These are phyloP conservation scores for Alternaria angustiovoidea DNA, from an alignment of 2,329 filamentous ascomycete species.

Conservation along the genomic window DNA sequence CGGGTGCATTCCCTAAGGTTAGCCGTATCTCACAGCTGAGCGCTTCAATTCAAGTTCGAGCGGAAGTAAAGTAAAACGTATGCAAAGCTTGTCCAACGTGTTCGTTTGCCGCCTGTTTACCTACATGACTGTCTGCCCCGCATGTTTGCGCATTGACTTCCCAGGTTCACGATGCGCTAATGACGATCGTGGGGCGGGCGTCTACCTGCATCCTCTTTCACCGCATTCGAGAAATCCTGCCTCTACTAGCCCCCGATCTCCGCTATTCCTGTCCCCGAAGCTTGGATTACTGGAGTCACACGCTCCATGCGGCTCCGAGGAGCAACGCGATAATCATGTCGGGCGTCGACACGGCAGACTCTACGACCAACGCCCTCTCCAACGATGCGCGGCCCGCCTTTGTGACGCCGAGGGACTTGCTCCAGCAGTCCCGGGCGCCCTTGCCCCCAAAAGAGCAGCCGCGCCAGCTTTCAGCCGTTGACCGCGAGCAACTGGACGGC, in stretches of 20 bases:
- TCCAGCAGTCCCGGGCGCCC: constrained; percentile 23
- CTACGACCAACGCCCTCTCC: constrained; percentile 27
- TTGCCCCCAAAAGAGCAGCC: constrained; percentile 41
- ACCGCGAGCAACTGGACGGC: constrained; percentile 80
- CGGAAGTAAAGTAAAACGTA: neutral
- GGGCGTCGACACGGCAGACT: constrained; percentile 46
- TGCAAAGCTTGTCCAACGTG: neutral
- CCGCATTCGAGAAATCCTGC: constrained; percentile 18
- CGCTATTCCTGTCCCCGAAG: constrained; percentile 15
- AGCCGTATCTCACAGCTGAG: constrained; percentile 6
- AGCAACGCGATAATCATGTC: constrained; percentile 50
- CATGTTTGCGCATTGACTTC: constrained; percentile 21
- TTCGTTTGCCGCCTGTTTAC: neutral
- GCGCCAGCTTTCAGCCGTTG: constrained; percentile 64
- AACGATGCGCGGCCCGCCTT: constrained; percentile 30
- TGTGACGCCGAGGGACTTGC: constrained; percentile 32
- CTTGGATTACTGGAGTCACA: constrained; percentile 16
- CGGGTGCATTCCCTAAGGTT: constrained; percentile 10
- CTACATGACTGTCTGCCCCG: constrained; percentile 10
- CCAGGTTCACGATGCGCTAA: constrained; percentile 16
- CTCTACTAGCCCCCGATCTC: constrained; percentile 8
- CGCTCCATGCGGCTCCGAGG: constrained; percentile 48
- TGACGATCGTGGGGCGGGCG: constrained; percentile 21
- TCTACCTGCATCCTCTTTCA: constrained; percentile 19
- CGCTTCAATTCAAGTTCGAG: constrained; percentile 6